Evolutionary conservation across 2,329 filamentous ascomycete species (phyloP).

Genomic region (Claviceps purpurea): DNA sequence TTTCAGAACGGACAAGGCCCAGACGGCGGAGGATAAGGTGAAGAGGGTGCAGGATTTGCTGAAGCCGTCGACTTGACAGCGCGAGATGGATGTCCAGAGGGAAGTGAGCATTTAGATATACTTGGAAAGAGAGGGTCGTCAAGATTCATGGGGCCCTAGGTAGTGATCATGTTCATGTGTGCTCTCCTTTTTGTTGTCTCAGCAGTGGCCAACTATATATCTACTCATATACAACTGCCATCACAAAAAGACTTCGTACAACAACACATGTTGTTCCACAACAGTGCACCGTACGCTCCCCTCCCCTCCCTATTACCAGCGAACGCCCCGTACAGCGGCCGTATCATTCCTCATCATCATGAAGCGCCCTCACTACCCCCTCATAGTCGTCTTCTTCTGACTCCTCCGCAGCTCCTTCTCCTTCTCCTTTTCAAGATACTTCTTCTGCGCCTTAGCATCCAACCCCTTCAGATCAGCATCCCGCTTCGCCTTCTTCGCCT

Average conservation of each 20-base stretch:
- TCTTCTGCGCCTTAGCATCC: conserved; percentile 74
- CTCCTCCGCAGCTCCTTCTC: conserved; percentile 54
- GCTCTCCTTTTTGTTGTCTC: too few species aligned
- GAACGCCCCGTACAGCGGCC: too few species aligned
- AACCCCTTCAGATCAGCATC: conserved; percentile 67
- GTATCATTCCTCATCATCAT: too few species aligned
- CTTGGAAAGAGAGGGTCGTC: too few species aligned
- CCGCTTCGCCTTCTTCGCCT: conserved; percentile 76
- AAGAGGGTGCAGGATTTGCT: conserved; percentile 42
- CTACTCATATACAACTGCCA: too few species aligned
- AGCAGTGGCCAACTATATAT: too few species aligned
- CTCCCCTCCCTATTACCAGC: too few species aligned
- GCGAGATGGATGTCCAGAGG: neutral
- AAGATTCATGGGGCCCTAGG: too few species aligned
- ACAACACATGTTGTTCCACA: too few species aligned
- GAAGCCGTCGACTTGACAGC: conserved; percentile 10
- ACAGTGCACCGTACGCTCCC: too few species aligned
- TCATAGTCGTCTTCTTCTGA: conserved; percentile 40
- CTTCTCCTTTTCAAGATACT: conserved; percentile 68
- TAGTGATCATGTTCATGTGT: too few species aligned
- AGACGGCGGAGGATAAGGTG: conserved; percentile 72
- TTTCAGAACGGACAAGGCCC: conserved; percentile 67
- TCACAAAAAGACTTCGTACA: too few species aligned
- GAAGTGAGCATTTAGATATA: neutral
- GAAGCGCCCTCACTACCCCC: conserved; percentile 23